Conservation (phyloP, 805 yeast genomes). For the Wickerhamomyces xylosicus region DNA sequence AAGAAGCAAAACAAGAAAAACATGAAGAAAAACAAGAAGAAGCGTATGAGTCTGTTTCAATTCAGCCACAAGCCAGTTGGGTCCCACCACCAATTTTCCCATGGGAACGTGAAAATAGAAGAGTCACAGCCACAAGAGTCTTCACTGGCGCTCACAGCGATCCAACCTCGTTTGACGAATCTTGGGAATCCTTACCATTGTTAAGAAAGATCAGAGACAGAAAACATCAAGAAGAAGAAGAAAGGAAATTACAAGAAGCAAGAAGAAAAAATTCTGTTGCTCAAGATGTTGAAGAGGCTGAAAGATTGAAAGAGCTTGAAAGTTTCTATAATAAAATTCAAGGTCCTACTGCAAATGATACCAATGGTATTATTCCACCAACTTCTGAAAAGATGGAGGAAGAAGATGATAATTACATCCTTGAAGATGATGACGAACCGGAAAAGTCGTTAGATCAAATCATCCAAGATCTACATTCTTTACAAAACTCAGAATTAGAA, state of each 20-base stretch:
- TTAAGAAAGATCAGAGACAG: slow-evolving; percentile 13
- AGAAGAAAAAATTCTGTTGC: slow-evolving; percentile 3
- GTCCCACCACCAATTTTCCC: slow-evolving; percentile 20
- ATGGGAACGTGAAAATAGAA: slow-evolving; percentile 18
- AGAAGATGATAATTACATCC: background rate
- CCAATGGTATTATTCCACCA: background rate
- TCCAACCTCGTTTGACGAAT: slow-evolving; percentile 4
- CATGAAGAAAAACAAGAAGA: slow-evolving; percentile 3
- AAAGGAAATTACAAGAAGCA: slow-evolving; percentile 13
- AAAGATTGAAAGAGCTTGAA: slow-evolving; percentile 15
- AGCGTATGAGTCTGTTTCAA: no score
- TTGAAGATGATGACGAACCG: background rate
- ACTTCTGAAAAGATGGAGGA: slow-evolving; percentile 2
- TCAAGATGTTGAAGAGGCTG: slow-evolving; percentile 7
- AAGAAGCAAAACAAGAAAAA: no score
- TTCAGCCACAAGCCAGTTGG: background rate
- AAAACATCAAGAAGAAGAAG: slow-evolving; percentile 5
- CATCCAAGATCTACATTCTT: background rate
- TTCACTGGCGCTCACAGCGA: slow-evolving; percentile 9
- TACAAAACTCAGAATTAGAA: background rate
- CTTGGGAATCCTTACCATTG: slow-evolving; percentile 16
- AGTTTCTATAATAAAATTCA: background rate
- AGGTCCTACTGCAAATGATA: background rate
- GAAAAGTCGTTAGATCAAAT: background rate
- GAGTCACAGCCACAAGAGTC: slow-evolving; percentile 13